Percentiles rank a stretch among this genome's conserved stretches.
These are phyloP conservation scores for Suhomyces xylopsoci DNA, from an alignment of 805 yeast species.

Conservation along the genomic window DNA sequence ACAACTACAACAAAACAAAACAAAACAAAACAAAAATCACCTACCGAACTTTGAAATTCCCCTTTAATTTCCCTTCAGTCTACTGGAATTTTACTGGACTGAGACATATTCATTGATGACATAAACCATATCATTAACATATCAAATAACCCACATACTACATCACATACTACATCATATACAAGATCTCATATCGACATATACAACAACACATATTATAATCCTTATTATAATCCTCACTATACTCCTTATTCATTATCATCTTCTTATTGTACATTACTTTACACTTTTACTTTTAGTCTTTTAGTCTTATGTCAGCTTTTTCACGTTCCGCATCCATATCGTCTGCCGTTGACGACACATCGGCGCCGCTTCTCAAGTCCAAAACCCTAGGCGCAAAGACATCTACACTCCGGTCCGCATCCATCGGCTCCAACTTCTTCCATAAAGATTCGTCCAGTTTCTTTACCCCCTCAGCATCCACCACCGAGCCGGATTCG, in stretches of 20 bases:
- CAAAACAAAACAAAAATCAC: too few relatives aligned
- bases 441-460: conserved; percentile 24
- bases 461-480: conserved; percentile 16
- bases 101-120: not conserved
- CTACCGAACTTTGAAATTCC: too few relatives aligned
- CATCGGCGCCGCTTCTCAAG: conserved; percentile 3
- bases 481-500: conserved; percentile 7
- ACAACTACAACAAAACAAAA: too few relatives aligned
- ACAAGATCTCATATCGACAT: too few relatives aligned
- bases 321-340: conserved; percentile 22
- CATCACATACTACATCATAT: too few relatives aligned
- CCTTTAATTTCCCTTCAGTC: too few relatives aligned
- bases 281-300: too few relatives aligned
- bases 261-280: conserved; percentile 3
- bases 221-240: not conserved
- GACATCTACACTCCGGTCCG: conserved; percentile 12
- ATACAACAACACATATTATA: too few relatives aligned
- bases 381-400: conserved; percentile 4
- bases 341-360: conserved; percentile 8
- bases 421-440: conserved; percentile 25
- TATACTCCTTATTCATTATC: too few relatives aligned
- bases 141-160: too few relatives aligned
- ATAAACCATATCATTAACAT: too few relatives aligned
- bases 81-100: too few relatives aligned
- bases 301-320: conserved; percentile 4